phyloP scores from a whole-genome alignment of 1,284 basidiomycete species.

The Moesziomyces globuligerus region DNA sequence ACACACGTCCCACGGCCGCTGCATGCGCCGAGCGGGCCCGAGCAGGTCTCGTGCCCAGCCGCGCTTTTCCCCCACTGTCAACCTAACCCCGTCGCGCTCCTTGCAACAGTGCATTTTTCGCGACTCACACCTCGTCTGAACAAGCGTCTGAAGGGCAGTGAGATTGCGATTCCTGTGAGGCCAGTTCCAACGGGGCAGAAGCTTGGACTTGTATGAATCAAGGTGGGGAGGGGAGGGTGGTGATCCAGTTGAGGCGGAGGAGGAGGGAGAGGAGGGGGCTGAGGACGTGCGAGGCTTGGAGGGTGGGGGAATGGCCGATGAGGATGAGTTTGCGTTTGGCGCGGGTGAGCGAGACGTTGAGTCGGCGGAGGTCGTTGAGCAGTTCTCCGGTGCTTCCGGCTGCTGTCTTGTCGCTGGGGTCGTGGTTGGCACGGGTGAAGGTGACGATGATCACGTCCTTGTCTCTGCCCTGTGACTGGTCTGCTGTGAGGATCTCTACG shows the following conservation, averaged over 20 bases:
- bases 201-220: too few species aligned
- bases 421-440: slow-evolving; percentile 53
- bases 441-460: slow-evolving; percentile 61
- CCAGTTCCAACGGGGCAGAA: too few species aligned
- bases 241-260: neutral
- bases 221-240: too few species aligned
- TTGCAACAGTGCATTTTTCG: too few species aligned
- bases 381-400: slow-evolving; percentile 47
- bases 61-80: too few species aligned
- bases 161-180: too few species aligned
- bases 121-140: too few species aligned
- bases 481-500: slow-evolving; percentile 91
- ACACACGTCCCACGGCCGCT: too few species aligned
- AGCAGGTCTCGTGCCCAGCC: too few species aligned
- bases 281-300: slow-evolving; percentile 15
- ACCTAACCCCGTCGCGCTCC: too few species aligned
- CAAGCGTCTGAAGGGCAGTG: too few species aligned
- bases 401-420: neutral
- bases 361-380: slow-evolving; percentile 53
- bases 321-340: slow-evolving; percentile 71
- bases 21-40: too few species aligned
- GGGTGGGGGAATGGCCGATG: slow-evolving; percentile 47
- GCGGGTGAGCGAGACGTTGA: slow-evolving; percentile 62
- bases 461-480: slow-evolving; percentile 93
- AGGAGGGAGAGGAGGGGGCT: slow-evolving; percentile 9